These are phyloP conservation scores for Piper betle DNA, from an alignment of 164 flowering plant species.

Conservation along the genomic window DNA sequence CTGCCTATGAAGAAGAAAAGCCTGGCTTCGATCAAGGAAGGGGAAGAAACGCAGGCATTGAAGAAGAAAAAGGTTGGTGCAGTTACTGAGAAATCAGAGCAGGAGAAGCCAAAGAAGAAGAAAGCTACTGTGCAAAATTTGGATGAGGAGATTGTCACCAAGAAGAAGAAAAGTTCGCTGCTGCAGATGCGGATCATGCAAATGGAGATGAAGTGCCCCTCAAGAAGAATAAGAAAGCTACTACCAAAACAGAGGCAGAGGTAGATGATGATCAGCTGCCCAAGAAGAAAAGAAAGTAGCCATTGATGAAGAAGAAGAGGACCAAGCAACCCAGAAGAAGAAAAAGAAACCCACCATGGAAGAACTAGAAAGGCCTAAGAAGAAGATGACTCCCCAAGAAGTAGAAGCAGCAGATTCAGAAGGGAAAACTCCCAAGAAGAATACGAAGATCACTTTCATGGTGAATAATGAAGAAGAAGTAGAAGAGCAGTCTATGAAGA, in stretches of 20 bases:
- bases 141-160: background rate
- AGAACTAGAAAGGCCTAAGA: background rate
- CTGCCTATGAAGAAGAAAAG: background rate
- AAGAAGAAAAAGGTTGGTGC: background rate
- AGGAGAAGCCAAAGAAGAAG: background rate
- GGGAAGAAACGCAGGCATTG: background rate
- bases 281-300: background rate
- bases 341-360: background rate
- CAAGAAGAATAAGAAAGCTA: background rate
- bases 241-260: background rate
- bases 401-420: background rate
- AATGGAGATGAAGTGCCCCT: background rate
- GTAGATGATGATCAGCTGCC: background rate
- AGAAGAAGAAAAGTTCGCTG: background rate
- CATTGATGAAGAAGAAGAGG: background rate
- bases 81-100: background rate
- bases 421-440: background rate
- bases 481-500: slow-evolving; percentile 1
- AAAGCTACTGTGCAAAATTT: background rate
- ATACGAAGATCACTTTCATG: no score
- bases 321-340: background rate
- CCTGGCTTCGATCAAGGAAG: background rate
- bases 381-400: background rate
- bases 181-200: no score
- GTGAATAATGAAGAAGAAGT: slow-evolving; percentile 3